Evolutionary conservation across 73 alveolate species (phyloP).

Genomic region (Paramecium tetraurelia): DNA sequence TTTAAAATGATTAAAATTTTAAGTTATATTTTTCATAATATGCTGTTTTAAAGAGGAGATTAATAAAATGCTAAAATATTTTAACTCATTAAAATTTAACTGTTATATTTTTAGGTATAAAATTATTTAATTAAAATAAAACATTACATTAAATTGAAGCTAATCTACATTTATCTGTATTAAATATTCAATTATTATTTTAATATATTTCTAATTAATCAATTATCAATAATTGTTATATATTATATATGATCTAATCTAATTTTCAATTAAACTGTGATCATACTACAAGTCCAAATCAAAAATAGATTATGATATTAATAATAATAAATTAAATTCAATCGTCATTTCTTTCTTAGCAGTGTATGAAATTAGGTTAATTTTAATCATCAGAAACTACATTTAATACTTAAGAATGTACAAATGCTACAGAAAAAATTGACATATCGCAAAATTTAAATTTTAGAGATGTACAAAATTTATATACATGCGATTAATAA

Average conservation of each 20-base stretch:
- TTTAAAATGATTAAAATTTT: not conserved
- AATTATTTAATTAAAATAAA: not conserved
- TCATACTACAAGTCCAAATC: not conserved
- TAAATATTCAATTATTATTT: not conserved
- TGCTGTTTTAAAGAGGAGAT: not conserved
- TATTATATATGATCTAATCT: not conserved
- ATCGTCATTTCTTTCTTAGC: not conserved
- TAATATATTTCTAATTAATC: not conserved
- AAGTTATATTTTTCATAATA: not conserved
- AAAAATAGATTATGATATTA: not conserved
- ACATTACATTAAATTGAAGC: not conserved
- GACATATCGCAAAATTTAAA: not conserved
- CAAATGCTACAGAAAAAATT: not conserved
- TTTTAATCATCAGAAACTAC: not conserved
- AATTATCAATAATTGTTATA: not conserved
- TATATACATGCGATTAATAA: not conserved
- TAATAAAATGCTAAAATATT: not conserved
- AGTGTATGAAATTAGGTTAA: not conserved
- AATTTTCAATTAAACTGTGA: not conserved
- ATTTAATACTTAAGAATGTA: not conserved
- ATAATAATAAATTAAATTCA: not conserved
- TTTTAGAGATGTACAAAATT: not conserved
- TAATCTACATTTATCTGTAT: not conserved
- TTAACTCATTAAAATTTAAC: not conserved
- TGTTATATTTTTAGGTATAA: not conserved